Conservation (phyloP, 345 rosid genomes). For the Salix koriyanagi region DNA sequence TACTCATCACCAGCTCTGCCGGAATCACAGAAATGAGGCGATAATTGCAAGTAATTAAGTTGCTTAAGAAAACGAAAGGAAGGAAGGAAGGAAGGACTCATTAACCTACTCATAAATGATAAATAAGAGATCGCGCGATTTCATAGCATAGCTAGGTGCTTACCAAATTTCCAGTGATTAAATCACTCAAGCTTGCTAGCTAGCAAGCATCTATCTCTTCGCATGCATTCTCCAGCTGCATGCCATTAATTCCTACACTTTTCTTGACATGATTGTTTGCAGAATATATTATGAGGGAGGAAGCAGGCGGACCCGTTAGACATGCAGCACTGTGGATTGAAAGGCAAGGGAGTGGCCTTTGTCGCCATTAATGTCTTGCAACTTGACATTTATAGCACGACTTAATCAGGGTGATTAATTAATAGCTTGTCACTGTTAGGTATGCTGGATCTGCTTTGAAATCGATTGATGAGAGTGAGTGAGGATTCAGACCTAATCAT, state of each 20-base stretch:
- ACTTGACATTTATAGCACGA: not conserved
- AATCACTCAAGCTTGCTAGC: not conserved
- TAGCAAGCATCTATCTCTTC: not conserved
- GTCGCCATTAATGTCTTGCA: not conserved
- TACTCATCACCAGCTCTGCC: not conserved
- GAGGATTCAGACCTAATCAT: not conserved
- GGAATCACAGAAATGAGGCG: not conserved
- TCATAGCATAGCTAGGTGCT: not conserved
- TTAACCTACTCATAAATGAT: not conserved
- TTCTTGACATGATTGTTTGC: not conserved
- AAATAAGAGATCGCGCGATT: not conserved
- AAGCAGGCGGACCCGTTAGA: not conserved
- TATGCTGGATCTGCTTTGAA: not conserved
- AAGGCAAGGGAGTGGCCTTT: not conserved
- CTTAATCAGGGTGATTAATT: not conserved
- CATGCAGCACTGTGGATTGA: not conserved
- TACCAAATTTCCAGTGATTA: not conserved
- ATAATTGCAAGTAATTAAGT: not conserved
- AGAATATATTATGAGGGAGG: not conserved
- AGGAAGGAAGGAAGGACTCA: no score
- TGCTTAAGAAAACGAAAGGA: not conserved
- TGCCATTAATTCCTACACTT: not conserved
- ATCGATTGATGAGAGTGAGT: not conserved
- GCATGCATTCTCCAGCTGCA: not conserved
- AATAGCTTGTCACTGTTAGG: not conserved